Evolutionary conservation across 345 rosid genomes (phyloP).

Genomic region (Syzygium oleosum): DNA sequence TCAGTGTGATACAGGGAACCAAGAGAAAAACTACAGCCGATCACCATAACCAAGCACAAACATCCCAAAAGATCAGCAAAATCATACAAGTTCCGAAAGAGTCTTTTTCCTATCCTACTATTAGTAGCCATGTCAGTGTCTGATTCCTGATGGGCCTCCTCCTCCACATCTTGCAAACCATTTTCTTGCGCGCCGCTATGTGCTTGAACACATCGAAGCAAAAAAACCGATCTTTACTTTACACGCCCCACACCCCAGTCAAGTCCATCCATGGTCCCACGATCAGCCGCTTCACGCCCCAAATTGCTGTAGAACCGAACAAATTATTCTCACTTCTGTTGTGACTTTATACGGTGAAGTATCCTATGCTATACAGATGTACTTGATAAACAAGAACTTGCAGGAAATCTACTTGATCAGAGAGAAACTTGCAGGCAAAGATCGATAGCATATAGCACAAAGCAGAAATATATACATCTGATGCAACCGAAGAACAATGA

Average conservation of each 20-base stretch:
- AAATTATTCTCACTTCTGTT: neutral
- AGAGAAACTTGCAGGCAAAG: neutral
- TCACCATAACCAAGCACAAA: neutral
- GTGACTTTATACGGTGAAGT: neutral
- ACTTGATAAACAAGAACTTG: too few species aligned
- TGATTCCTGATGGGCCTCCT: neutral
- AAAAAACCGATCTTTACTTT: neutral
- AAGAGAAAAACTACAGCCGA: neutral
- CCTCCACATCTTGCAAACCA: neutral
- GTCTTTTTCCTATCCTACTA: neutral
- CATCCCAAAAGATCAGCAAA: neutral
- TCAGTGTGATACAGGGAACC: neutral
- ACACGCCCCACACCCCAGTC: neutral
- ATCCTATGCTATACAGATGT: neutral
- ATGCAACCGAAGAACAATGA: neutral
- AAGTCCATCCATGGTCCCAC: neutral
- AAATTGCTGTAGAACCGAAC: neutral
- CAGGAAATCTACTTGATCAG: neutral
- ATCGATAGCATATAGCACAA: neutral
- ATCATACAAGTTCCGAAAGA: neutral
- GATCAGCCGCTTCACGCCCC: neutral
- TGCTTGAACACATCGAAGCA: neutral
- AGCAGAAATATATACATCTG: neutral
- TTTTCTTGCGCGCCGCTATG: neutral
- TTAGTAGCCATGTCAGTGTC: neutral